Evolutionary conservation across 257 asterid species (phyloP), one percentile per base, ranked within the genome.

Genomic region (Solanum neorickii): DNA sequence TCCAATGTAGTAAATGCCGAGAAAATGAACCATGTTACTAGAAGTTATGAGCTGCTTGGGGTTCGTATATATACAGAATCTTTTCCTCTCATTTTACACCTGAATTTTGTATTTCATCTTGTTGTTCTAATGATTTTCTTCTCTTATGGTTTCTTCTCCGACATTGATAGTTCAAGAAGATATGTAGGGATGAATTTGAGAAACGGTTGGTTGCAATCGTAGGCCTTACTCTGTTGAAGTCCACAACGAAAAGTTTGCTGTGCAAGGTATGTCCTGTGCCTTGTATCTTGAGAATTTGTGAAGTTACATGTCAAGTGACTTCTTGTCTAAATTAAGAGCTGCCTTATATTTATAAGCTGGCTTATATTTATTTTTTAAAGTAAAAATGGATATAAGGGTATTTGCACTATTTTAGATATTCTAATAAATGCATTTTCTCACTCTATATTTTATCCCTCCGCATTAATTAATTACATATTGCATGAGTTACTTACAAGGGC

Each of bases 201-300:
- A 92, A 82, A 89, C 92, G 87, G 88, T 82, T 96, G 92, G 92
- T 98, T 95, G 72, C 89, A 86, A 91, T 91, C 35, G 94, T 93
- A 47, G 99, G 99, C 2, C 95, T 94, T 91, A 87, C 88, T 83
- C 56, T 95, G 86, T 88, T 96, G 88, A 92, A 88, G 93, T 90
- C 94, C 31, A 91, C 92, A 4, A 91, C 95, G 83, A 91, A 93
- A 15, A 89, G 91, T 90, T 94, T 94, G 86, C 92, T 89, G 91
- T 6, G 88, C 91, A 91, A 93, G 97, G 98, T 93, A 87, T 86
- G 88, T 6, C 70, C 89, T 72, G 42, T 78, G 37, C 62, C 41
- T 46, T 69, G 56, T 69, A n/a, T 74, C 66, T 82, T 25, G 82
- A 41, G 66, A 78, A 31, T 78, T 78, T 46, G 84, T 78, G 62